Base-by-base conservation (phyloP, 495 filamentous ascomycete genomes). In the Aspergillus bertholletiae region DNA sequence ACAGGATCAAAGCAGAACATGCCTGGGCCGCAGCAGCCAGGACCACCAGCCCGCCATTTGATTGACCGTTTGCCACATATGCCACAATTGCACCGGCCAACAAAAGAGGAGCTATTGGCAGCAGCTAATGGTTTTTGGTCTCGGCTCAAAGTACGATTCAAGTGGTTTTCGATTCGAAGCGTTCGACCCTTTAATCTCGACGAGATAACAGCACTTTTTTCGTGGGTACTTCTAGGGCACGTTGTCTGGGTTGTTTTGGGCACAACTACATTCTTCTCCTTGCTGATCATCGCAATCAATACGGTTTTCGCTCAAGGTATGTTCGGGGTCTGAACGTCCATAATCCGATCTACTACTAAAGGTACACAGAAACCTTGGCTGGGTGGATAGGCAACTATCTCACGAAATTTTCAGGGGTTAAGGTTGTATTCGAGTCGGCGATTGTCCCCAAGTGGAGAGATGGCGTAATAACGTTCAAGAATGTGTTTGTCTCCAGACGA, bases 141-240 rank as follows among this genome's bases (percentile, higher is more conserved):
- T 15, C 82, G 94, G n/a, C 64, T 96, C 11, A 90, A 88, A 61
- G 88, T 97, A 28, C 84, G 90, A 18, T 96, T 97, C 72, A 98
- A 98, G 65, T 98, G 95, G 94, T 86, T 95, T 57, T 92, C 94
- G 17, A 97, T 98, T 62, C 79, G 92, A 60, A 95, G 91, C 68
- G 88, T 88, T 65, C 84, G 94, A n/a, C 94, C 94, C 2, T 98
- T 93, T 79, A 98, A 93, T 70, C 80, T 85, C 20, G 94, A 98
- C 68, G 94, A 98, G 65, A 95, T 96, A 68, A 84, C 89, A 40
- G 95, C 93, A 4, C 90, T 98, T 59, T 85, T 96, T 41, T 96
- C 93, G 2, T 98, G 94, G 93, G 84, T 97, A 50, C 72, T 98
- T 37, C 76, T 96, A 30, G 94, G 94, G 0, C 95, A 98, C 72